These are phyloP conservation scores for Pichia sp. DNA, from an alignment of 1,139 yeast genomes.

Conservation along the genomic window DNA sequence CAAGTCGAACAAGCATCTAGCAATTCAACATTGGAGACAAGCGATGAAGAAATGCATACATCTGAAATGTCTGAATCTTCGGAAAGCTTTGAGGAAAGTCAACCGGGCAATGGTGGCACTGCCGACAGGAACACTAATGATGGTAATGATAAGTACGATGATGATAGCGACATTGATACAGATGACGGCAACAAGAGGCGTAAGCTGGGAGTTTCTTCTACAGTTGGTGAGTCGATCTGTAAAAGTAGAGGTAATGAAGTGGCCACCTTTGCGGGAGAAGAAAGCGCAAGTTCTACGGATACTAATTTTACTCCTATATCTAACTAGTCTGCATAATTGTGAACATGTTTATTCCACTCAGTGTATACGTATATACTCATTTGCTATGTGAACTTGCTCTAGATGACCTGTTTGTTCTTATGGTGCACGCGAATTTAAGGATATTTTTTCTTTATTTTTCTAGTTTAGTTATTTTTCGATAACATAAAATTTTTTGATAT, in stretches of 20 bases:
- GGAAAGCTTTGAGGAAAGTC: neutral
- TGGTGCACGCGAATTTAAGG: slow-evolving; percentile 1
- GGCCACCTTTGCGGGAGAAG: neutral
- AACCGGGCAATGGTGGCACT: neutral
- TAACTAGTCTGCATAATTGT: neutral
- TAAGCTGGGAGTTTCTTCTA: slow-evolving; percentile 1
- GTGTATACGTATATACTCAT: neutral
- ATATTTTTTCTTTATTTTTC: neutral
- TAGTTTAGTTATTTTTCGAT: neutral
- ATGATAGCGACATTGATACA: slow-evolving; percentile 1
- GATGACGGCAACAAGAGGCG: slow-evolving; percentile 17
- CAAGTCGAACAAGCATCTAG: slow-evolving; percentile 9
- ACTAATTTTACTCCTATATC: neutral
- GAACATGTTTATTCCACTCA: neutral
- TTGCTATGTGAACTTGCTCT: neutral
- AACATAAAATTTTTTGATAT: neutral
- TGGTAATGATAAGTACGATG: slow-evolving; percentile 4
- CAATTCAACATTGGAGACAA: slow-evolving; percentile 4
- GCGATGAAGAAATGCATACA: slow-evolving; percentile 12
- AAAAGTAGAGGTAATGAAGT: neutral
- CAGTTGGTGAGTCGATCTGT: neutral
- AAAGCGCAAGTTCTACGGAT: neutral
- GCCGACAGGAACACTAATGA: neutral
- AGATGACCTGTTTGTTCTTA: neutral
- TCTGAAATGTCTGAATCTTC: neutral